phyloP scores from a whole-genome alignment of 139 green algal species.

The Astrephomene gubernaculifera region DNA sequence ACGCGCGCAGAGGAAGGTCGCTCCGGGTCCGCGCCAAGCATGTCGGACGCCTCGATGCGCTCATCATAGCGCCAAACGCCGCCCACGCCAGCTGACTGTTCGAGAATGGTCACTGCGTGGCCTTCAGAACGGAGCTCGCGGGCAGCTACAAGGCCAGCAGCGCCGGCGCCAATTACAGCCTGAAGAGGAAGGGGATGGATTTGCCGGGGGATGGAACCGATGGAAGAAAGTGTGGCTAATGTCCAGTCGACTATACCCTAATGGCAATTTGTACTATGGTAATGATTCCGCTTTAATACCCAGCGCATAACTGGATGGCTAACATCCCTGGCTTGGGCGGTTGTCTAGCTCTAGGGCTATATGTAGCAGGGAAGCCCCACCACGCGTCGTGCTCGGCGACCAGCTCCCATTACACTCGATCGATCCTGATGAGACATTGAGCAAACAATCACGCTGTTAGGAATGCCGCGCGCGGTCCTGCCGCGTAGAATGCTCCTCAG shows the following conservation, averaged over 20 bases:
- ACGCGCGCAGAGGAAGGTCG: neutral
- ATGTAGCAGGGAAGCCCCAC: neutral
- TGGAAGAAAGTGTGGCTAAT: neutral
- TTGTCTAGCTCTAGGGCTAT: neutral
- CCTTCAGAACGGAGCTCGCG: conserved; percentile 72
- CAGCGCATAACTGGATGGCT: neutral
- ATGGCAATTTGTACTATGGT: neutral
- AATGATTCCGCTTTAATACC: neutral
- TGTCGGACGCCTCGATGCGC: conserved; percentile 47
- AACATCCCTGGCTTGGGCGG: neutral
- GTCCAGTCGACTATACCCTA: too few relatives aligned
- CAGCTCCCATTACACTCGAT: neutral
- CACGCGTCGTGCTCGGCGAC: neutral
- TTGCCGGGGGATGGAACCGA: neutral
- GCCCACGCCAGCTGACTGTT: conserved; percentile 64
- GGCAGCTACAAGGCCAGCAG: conserved; percentile 74
- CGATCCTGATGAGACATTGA: too few relatives aligned
- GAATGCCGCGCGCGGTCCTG: neutral
- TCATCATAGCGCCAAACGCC: conserved; percentile 75
- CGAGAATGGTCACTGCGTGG: conserved; percentile 74
- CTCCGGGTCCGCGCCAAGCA: conserved; percentile 41
- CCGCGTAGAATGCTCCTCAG: neutral
- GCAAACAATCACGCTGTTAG: neutral
- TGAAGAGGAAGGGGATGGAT: conserved; percentile 13
- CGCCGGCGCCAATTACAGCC: conserved; percentile 83